Conservation (phyloP, 192 early-diverging fungal genomes). For the Powellomyces hirtus region DNA sequence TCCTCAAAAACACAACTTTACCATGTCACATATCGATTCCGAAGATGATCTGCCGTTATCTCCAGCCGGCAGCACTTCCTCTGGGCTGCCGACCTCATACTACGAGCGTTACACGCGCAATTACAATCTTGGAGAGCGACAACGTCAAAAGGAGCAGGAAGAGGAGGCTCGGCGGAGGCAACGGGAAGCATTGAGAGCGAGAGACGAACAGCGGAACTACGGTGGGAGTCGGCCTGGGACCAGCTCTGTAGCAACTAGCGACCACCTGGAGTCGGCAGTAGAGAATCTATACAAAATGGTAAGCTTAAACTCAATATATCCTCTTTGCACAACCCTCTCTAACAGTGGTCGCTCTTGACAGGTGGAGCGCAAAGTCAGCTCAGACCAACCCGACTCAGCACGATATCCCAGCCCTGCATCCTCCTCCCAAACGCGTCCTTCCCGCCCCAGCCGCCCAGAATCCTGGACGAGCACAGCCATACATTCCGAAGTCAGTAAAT, state of each 20-base stretch:
- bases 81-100: constrained; percentile 30
- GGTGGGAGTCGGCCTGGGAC: not conserved
- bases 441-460: constrained; percentile 1
- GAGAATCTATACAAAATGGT: constrained; percentile 37
- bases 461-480: constrained; percentile 38
- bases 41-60: constrained; percentile 11
- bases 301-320: not conserved
- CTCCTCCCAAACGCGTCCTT: not conserved
- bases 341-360: not conserved
- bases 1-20: too few relatives aligned
- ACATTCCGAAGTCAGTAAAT: constrained; percentile 32
- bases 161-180: not conserved
- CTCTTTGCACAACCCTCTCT: not conserved
- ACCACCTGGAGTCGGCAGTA: constrained; percentile 31
- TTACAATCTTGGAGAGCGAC: constrained; percentile 31
- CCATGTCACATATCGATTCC: not conserved
- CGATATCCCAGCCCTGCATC: not conserved
- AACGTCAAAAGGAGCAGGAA: constrained; percentile 5
- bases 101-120: constrained; percentile 33
- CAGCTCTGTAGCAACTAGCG: constrained; percentile 23
- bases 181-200: not conserved
- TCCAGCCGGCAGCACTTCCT: constrained; percentile 5
- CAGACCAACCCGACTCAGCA: constrained; percentile 1
- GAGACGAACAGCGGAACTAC: not conserved
- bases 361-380: constrained; percentile 30